These are phyloP conservation scores for Aristolochia contorta DNA, from an alignment of 164 flowering plant genomes.

Conservation along the genomic window DNA sequence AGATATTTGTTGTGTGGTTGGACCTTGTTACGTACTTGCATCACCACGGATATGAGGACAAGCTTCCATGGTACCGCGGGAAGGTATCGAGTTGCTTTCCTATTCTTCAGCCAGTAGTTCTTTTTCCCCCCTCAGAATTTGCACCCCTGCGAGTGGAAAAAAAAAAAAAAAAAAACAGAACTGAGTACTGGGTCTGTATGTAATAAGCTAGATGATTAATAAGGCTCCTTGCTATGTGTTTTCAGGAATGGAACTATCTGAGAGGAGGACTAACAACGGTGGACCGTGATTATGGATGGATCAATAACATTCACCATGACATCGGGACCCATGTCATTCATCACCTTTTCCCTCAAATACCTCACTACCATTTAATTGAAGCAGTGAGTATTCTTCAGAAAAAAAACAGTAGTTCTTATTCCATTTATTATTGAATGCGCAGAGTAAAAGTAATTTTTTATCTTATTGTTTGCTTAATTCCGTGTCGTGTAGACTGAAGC, in stretches of 20 bases:
- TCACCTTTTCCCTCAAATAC: slow-evolving; percentile 60
- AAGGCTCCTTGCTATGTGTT: background rate
- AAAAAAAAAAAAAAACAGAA: background rate
- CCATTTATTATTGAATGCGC: too few species aligned
- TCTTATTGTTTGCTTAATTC: slow-evolving; percentile 2
- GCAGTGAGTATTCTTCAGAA: slow-evolving; percentile 26
- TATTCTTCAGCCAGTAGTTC: too few species aligned
- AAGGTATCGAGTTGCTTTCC: too few species aligned
- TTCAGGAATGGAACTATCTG: slow-evolving; percentile 86
- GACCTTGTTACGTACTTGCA: slow-evolving; percentile 54
- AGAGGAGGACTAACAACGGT: slow-evolving; percentile 91
- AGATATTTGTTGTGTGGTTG: slow-evolving; percentile 52
- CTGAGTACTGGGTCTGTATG: background rate
- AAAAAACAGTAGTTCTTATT: background rate
- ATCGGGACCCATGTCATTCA: slow-evolving; percentile 88
- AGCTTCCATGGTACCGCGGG: slow-evolving; percentile 58
- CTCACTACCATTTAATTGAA: slow-evolving; percentile 46
- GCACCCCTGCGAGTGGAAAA: background rate
- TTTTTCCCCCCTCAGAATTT: background rate
- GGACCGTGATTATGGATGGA: slow-evolving; percentile 76
- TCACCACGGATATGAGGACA: slow-evolving; percentile 52
- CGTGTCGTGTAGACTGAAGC: slow-evolving; percentile 35
- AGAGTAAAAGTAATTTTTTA: too few species aligned
- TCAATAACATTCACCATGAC: slow-evolving; percentile 84
- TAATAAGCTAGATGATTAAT: background rate